A percentile compares a stretch with the other conserved stretches of the same genome.
phyloP scores from a whole-genome alignment of 1,284 basidiomycete genomes.

The Ustilago bromivora region DNA sequence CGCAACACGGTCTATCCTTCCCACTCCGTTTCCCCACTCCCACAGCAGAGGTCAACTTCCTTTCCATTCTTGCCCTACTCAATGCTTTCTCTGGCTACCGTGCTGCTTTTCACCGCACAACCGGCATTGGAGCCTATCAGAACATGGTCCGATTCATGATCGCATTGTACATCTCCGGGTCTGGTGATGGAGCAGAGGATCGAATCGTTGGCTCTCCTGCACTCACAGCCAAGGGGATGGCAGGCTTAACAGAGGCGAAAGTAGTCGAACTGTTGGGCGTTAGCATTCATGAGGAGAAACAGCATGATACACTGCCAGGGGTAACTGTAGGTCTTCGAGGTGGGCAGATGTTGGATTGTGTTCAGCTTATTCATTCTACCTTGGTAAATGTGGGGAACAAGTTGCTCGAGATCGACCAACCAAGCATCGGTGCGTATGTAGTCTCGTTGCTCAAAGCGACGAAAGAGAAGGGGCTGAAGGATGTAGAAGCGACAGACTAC shows the following conservation, averaged over 20 bases:
- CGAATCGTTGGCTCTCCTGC: constrained; percentile 12
- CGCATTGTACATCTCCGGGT: constrained; percentile 53
- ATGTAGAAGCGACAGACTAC: constrained; percentile 30
- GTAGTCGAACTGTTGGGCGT: constrained; percentile 58
- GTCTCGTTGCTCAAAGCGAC: constrained; percentile 76
- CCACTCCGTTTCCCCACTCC: constrained; percentile 57
- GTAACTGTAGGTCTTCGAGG: constrained; percentile 79
- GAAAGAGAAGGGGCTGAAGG: constrained; percentile 68
- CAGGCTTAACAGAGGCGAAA: constrained; percentile 23
- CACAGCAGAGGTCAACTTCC: constrained; percentile 60
- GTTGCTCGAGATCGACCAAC: constrained; percentile 76
- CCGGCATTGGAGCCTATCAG: constrained; percentile 59
- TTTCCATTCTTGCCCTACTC: constrained; percentile 59
- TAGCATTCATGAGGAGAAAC: constrained; percentile 73
- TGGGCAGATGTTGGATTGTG: constrained; percentile 80
- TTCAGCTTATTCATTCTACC: constrained; percentile 76
- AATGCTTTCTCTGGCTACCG: constrained; percentile 64
- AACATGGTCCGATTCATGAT: constrained; percentile 59
- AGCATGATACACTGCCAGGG: constrained; percentile 79
- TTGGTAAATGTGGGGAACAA: constrained; percentile 80
- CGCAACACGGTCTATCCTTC: constrained; percentile 60
- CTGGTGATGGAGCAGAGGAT: constrained; percentile 20
- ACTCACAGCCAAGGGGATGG: constrained; percentile 48
- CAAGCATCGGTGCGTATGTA: constrained; percentile 81
- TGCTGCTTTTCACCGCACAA: constrained; percentile 52